These are phyloP conservation scores for Monosporozyma servazzii DNA, from an alignment of 805 yeast species.

Conservation along the genomic window DNA sequence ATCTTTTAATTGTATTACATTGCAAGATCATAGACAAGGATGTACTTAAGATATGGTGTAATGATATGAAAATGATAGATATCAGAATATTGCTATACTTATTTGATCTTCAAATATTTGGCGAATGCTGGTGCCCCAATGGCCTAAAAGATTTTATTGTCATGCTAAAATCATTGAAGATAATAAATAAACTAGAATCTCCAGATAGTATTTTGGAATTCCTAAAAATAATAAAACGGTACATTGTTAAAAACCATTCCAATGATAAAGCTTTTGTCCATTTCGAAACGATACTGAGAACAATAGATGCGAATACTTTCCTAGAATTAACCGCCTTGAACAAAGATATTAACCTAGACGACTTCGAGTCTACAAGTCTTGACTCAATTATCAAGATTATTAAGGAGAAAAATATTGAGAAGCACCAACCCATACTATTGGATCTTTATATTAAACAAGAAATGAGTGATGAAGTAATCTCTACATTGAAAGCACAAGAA, in stretches of 20 bases:
- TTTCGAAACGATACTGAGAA: conserved; percentile 13
- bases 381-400: conserved; percentile 11
- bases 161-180: conserved; percentile 19
- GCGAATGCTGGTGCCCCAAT: conserved; percentile 25
- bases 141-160: conserved; percentile 19
- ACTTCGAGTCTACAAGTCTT: conserved; percentile 13
- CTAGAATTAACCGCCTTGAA: conserved; percentile 1
- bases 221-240: conserved; percentile 4
- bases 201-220: conserved; percentile 4
- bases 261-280: conserved; percentile 6
- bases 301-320: conserved; percentile 21
- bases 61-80: conserved; percentile 13
- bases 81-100: conserved; percentile 22
- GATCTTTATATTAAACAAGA: conserved; percentile 11
- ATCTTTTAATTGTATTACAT: conserved; percentile 21
- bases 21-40: conserved; percentile 14
- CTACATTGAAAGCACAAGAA: conserved; percentile 7
- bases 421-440: conserved; percentile 7
- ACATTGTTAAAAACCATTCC: neutral
- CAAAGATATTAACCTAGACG: conserved; percentile 7
- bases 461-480: conserved; percentile 9
- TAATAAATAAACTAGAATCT: conserved; percentile 19
- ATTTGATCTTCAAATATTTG: conserved; percentile 19
- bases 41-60: conserved; percentile 16
- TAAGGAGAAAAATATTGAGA: conserved; percentile 3